Base-by-base conservation (phyloP, 345 rosid genomes). In the Durio zibethinus region DNA sequence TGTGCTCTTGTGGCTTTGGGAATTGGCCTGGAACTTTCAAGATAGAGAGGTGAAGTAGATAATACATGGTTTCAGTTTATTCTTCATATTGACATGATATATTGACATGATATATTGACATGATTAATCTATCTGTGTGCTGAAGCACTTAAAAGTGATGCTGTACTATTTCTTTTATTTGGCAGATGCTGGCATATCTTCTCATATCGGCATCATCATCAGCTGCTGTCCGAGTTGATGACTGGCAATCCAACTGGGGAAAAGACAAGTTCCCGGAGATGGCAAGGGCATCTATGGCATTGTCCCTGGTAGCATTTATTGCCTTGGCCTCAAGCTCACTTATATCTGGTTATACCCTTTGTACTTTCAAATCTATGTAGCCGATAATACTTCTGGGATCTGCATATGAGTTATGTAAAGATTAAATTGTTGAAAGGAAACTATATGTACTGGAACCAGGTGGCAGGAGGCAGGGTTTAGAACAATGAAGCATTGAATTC, bases 211-310 rank as follows among this genome's bases (percentile, higher is more conserved):
- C 98, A 9, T 90, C 97, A 64, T 89, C 98, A 20, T 87, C 98
- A 2, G 97, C 98, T 23, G 86, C 92, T 7, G 90, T 90, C 16
- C 84, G 98, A 47, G 89, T 93, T 0, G 97, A 91, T 36, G 94
- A 94, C 75, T 93, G 97, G 97, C 86, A 86, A 83, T 87, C 85
- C 29, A 90, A 94, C 50, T 91, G 97, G 97, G 97, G 97, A 8
- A 77, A 80, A 64, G 98, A 91, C 76, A 85, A 87, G 84, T 94
- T 94, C 87, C 95, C 95, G 1, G 77, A 83, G 67, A 89, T 94
- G 89, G 98, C 97, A 63, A 90, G 76, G 76, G 94, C 88, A 25
- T 87, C 98, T 4, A 90, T 89, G 66, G 82, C 85, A 14, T 68
- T 93, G 76, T 90, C 97, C 52, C 86, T 86, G 78, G 80, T 88